Conservation (phyloP, 805 yeast species). For the Gaillardinia entomophila region DNA sequence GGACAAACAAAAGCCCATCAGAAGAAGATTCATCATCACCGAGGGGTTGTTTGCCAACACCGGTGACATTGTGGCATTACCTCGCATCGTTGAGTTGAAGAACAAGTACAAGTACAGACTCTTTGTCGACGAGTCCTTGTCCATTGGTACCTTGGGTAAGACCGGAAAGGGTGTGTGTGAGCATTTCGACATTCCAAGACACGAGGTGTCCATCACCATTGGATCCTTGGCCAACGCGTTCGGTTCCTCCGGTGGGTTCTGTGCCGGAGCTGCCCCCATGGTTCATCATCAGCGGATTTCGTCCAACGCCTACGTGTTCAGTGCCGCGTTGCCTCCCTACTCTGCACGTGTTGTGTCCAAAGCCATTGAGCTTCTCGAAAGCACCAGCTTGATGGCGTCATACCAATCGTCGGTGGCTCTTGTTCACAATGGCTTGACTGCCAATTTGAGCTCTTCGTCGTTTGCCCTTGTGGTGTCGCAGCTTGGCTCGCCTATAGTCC, state of each 20-base stretch:
- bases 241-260: constrained; percentile 89
- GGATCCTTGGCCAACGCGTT: constrained; percentile 81
- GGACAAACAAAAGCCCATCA: constrained; percentile 65
- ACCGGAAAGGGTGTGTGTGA: constrained; percentile 86
- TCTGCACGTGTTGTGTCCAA: constrained; percentile 63
- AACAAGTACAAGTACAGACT: constrained; percentile 79
- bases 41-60: constrained; percentile 81
- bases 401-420: constrained; percentile 37
- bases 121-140: constrained; percentile 80
- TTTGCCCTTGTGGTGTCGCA: constrained; percentile 52
- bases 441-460: constrained; percentile 26
- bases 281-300: constrained; percentile 88
- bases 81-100: constrained; percentile 65
- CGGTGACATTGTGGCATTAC: constrained; percentile 76
- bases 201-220: constrained; percentile 75
- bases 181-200: constrained; percentile 59
- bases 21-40: constrained; percentile 84
- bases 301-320: constrained; percentile 84
- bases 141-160: constrained; percentile 80
- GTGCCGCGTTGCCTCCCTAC: constrained; percentile 93
- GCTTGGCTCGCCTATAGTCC: constrained; percentile 61
- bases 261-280: constrained; percentile 80
- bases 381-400: constrained; percentile 22
- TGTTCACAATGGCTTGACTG: constrained; percentile 36
- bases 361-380: constrained; percentile 44